Conservation (phyloP, 2,329 filamentous ascomycete genomes). For the Verticillium nubilum region DNA sequence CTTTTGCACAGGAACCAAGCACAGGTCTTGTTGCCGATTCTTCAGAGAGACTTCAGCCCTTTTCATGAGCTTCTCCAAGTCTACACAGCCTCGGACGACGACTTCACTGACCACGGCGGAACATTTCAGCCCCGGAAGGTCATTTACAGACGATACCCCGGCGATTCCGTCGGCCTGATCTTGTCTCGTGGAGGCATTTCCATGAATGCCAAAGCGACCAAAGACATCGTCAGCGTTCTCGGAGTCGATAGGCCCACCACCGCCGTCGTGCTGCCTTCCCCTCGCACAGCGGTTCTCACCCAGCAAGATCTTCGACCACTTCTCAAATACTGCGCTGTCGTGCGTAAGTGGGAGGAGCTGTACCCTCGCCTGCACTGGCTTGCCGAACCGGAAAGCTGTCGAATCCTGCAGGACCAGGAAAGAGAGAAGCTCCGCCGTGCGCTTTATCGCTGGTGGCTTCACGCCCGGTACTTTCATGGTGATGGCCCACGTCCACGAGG, state of each 20-base stretch:
- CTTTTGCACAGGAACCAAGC: slow-evolving; percentile 36
- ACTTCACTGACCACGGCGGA: slow-evolving; percentile 23
- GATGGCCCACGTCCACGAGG: slow-evolving; percentile 29
- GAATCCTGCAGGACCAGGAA: slow-evolving; percentile 37
- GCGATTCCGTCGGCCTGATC: slow-evolving; percentile 21
- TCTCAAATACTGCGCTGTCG: slow-evolving; percentile 27
- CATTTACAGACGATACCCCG: slow-evolving; percentile 29
- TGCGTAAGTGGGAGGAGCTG: slow-evolving; percentile 30
- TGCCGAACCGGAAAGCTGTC: slow-evolving; percentile 36
- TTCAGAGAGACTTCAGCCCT: slow-evolving; percentile 36
- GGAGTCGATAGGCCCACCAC: background rate
- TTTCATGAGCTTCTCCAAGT: slow-evolving; percentile 41
- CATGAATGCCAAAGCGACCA: background rate
- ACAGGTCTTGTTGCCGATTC: slow-evolving; percentile 34
- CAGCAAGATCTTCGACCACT: slow-evolving; percentile 26
- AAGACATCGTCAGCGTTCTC: background rate
- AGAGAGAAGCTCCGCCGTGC: slow-evolving; percentile 41
- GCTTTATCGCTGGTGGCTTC: slow-evolving; percentile 50
- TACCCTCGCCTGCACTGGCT: slow-evolving; percentile 42
- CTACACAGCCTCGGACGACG: slow-evolving; percentile 34
- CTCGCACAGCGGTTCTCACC: slow-evolving; percentile 22
- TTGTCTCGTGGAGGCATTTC: slow-evolving; percentile 6
- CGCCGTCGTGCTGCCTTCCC: background rate
- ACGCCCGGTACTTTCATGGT: slow-evolving; percentile 45
- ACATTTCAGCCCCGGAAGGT: slow-evolving; percentile 32